Conservation (phyloP, 1,139 yeast genomes). For the Protomyces lactucae-debilis region DNA sequence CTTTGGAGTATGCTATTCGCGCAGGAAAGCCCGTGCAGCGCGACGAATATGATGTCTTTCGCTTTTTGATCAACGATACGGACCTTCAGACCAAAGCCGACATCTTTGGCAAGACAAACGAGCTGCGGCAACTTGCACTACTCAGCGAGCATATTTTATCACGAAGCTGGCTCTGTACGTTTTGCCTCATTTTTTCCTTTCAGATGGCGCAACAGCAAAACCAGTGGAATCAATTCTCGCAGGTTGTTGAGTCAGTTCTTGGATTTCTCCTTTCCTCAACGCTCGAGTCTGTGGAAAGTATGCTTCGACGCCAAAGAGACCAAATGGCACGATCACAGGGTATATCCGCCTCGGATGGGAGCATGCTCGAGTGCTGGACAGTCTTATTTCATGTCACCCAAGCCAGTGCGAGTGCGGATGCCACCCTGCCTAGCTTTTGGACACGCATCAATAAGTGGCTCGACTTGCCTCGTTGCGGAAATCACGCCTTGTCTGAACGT, state of each 20-base stretch:
- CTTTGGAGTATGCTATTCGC: not conserved
- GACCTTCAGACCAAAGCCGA: not conserved
- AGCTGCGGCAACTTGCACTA: not conserved
- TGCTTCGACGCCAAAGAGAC: not conserved
- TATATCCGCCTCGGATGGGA: not conserved
- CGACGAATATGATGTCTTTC: not conserved
- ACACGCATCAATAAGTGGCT: not conserved
- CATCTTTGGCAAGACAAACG: not conserved
- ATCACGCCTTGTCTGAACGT: not conserved
- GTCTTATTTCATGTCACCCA: conserved; percentile 2
- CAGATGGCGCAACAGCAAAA: not conserved
- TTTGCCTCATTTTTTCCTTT: not conserved
- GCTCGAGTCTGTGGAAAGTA: not conserved
- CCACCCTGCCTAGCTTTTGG: not conserved
- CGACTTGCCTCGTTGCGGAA: not conserved
- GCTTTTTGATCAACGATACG: not conserved
- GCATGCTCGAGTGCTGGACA: conserved; percentile 3
- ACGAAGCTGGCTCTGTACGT: not conserved
- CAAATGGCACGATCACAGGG: not conserved
- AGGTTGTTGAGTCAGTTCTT: not conserved
- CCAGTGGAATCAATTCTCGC: not conserved
- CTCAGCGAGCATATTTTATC: not conserved
- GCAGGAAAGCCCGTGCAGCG: not conserved
- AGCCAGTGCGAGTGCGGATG: not conserved
- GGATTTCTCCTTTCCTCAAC: not conserved